Base-by-base conservation (phyloP, 768 basidiomycete species). In the Pleurotus sapidus region DNA sequence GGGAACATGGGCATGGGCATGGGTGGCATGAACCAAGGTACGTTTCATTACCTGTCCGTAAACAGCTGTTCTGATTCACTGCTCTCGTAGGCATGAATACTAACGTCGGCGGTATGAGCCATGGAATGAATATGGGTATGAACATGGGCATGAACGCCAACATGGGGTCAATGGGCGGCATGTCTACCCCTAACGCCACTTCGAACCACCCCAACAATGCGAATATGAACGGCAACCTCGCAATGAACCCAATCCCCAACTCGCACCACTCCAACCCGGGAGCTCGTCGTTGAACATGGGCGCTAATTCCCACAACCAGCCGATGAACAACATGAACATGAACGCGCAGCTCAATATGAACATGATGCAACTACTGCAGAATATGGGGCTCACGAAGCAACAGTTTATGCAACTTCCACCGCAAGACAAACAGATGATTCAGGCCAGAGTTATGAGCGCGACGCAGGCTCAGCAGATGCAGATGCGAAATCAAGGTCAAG, bases 391-490 rank as follows among this genome's bases (percentile, higher is more conserved):
- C 17, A 46, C 60, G 9, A 50, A 40, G n/a, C 49, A 61, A 46
- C 60, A 61, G 38, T 48, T 61, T 17, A 24, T 34, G 9, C 46
- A 54, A 24, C 15, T 61, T n/a, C 51, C 57, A 3, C 57, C 42
- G 11, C 60, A 54, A 25, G 60, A 61, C 7, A 50, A 46, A 15
- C 63, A 53, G 34, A 48, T 49, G 43, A 37, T 58, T 18, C 61
- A 49, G 59, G 57, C 59, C 46, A 59, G 53, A 43, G 42, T 53
- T 42, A 11, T 40, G 14, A 47, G 51, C 24, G 48, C 55, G 57
- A 59, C 46, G 37, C 56, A 47, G 20, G 58, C 59, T 27, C 62
- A 61, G 38, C 63, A 64, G 39, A 34, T 34, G 30, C 55, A 57
- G 17, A 46, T 49, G 34, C 57, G 49, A 18, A 59, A 61, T 7